Conservation (phyloP, 192 early-diverging fungal species). For the Gigaspora rosea region DNA sequence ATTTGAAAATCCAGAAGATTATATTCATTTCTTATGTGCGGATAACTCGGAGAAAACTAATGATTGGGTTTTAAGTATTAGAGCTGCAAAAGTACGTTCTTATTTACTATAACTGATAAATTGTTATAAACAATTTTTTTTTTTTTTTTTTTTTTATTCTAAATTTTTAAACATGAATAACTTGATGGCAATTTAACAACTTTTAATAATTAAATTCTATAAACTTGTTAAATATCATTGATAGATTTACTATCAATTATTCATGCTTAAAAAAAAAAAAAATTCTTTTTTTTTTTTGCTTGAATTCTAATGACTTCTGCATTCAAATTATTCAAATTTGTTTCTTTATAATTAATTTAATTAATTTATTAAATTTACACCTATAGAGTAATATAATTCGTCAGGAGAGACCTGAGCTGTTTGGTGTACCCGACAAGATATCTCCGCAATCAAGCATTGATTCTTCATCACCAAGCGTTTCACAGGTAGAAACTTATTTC, state of each 20-base stretch:
- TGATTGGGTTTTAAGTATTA: slow-evolving; percentile 74
- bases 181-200: too few relatives aligned
- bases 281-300: not conserved
- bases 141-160: not conserved
- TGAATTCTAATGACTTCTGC: too few relatives aligned
- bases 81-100: slow-evolving; percentile 64
- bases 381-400: slow-evolving; percentile 11
- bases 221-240: too few relatives aligned
- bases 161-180: too few relatives aligned
- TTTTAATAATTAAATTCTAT: too few relatives aligned
- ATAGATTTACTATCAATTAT: too few relatives aligned
- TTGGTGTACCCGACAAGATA: slow-evolving; percentile 5
- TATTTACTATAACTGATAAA: not conserved
- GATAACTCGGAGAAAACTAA: slow-evolving; percentile 64
- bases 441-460: not conserved
- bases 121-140: not conserved
- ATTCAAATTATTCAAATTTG: too few relatives aligned
- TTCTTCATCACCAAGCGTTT: too few relatives aligned
- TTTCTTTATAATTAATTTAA: too few relatives aligned
- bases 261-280: not conserved
- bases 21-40: slow-evolving; percentile 69
- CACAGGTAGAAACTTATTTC: too few relatives aligned
- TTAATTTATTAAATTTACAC: not conserved
- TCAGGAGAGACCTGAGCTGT: slow-evolving; percentile 17
- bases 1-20: slow-evolving; percentile 87